Evolutionary conservation across 441 rosid species (phyloP).

Genomic region (Codiaeum variegatum): DNA sequence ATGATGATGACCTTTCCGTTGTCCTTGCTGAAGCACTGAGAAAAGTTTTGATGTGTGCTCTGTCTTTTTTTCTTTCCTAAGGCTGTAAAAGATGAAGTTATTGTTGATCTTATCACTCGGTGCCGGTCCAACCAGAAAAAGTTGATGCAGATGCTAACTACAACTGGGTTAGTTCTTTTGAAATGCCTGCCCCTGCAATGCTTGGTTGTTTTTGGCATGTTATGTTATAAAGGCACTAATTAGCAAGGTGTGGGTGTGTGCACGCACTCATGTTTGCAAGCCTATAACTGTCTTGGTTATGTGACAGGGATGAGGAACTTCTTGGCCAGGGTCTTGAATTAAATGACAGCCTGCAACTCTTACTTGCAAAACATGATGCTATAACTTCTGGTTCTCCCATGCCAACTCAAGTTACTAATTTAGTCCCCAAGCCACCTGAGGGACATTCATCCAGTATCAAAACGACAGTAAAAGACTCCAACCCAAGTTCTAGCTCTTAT

Average conservation of each 20-base stretch:
- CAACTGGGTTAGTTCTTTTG: conserved; percentile 63
- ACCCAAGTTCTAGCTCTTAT: conserved; percentile 34
- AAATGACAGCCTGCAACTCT: conserved; percentile 71
- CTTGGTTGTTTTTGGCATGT: conserved; percentile 4
- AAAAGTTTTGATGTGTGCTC: conserved; percentile 7
- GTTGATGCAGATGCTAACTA: conserved; percentile 92
- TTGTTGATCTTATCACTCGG: conserved; percentile 71
- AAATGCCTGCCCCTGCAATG: conserved; percentile 8
- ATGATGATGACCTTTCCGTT: conserved; percentile 6
- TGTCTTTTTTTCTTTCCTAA: conserved; percentile 31
- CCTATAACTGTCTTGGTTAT: conserved; percentile 16
- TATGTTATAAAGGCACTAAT: not conserved
- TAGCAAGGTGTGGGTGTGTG: not conserved
- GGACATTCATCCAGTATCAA: conserved; percentile 30
- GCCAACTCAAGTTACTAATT: conserved; percentile 33
- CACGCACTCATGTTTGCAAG: conserved; percentile 2
- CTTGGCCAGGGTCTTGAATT: conserved; percentile 83
- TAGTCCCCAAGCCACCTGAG: conserved; percentile 36
- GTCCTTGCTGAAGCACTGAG: not conserved
- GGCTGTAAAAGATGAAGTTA: conserved; percentile 93
- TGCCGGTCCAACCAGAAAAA: conserved; percentile 87
- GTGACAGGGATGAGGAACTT: conserved; percentile 86
- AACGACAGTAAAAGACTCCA: conserved; percentile 44
- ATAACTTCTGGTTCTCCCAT: conserved; percentile 76
- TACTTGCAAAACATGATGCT: conserved; percentile 83